Base-by-base conservation (phyloP, 1,139 yeast species). In the Geotrichum citri-aurantii region DNA sequence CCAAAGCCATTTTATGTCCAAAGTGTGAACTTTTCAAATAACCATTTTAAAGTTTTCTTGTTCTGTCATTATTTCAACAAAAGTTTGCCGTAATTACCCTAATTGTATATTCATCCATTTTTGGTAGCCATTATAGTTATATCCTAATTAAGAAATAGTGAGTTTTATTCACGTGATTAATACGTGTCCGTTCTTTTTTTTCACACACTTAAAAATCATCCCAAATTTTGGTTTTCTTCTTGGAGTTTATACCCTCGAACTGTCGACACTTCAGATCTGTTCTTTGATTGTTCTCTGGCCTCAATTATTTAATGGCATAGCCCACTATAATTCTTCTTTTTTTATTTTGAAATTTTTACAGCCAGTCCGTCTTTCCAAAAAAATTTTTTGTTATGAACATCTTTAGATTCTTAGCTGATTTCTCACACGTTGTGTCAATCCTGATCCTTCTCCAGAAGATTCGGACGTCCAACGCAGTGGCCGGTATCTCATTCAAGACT, bases 401-500 rank as follows among this genome's bases (percentile, higher is more conserved):
- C 27, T 59, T 59, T 33, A 42, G 61, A 21, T 56, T 55, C 27
- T 27, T 46, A 14, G 61, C 61, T 42, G 99, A 93, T 70, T 71
- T 89, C 62, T 83, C 95, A 56, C 99, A 93, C 71, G 77, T 89
- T 71, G 84, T 88, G 48, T 86, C 96, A 68, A 87, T 89, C 62
- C 76, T 88, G 62, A 80, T 93, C 61, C 79, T 93, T 64, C 78
- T 92, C 58, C 85, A 83, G 62, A 83, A 91, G 55, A 89, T 93
- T 67, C 82, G 79, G 61, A 71, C 75, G 26, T 81, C 87, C 61
- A 77, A 79, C 65, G 85, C 96, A 12, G 85, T 87, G 58, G 82
- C 84, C 50, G 99, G 99, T 44, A 81, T 93, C 58, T 91, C 97
- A 3, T 77, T 90, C 71, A 92, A 92, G 75, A 89, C 98, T 0